phyloP scores from a whole-genome alignment of 164 flowering plant genomes.

The Vitis amurensis region DNA sequence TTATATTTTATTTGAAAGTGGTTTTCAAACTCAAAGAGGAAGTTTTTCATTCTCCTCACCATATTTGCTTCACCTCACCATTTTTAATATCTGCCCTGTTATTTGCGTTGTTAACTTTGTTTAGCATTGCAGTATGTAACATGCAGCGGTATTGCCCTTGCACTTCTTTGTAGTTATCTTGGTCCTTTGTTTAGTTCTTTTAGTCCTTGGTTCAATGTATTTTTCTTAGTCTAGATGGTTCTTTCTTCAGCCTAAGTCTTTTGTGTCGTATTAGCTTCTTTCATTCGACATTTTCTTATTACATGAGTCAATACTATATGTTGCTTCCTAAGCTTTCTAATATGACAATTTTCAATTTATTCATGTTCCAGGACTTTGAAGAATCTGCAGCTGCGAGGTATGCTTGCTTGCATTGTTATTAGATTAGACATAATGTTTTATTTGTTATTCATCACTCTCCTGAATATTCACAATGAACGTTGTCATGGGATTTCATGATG shows the following conservation, averaged over 20 bases:
- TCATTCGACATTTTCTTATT: background rate
- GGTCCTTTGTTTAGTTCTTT: background rate
- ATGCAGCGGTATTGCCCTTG: background rate
- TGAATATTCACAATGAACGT: too few relatives aligned
- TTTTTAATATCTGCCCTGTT: background rate
- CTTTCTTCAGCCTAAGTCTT: background rate
- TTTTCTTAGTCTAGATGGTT: too few relatives aligned
- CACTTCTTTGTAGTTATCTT: background rate
- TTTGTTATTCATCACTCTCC: background rate
- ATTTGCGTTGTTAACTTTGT: background rate
- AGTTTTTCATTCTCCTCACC: too few relatives aligned
- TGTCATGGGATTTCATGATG: too few relatives aligned
- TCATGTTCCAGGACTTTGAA: slow-evolving; percentile 24
- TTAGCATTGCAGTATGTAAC: background rate
- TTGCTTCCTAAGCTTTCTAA: background rate
- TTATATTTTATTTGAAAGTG: too few relatives aligned
- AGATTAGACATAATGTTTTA: background rate
- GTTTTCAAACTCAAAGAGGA: too few relatives aligned
- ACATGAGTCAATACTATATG: background rate
- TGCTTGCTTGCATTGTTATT: background rate
- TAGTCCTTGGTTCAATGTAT: too few relatives aligned
- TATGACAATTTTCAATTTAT: background rate
- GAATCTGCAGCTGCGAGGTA: slow-evolving; percentile 29
- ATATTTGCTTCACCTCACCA: too few relatives aligned
- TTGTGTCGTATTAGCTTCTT: background rate